Evolutionary conservation across 2,329 filamentous ascomycete species (phyloP).

Genomic region (Teratosphaeria pseudoeucalypti): DNA sequence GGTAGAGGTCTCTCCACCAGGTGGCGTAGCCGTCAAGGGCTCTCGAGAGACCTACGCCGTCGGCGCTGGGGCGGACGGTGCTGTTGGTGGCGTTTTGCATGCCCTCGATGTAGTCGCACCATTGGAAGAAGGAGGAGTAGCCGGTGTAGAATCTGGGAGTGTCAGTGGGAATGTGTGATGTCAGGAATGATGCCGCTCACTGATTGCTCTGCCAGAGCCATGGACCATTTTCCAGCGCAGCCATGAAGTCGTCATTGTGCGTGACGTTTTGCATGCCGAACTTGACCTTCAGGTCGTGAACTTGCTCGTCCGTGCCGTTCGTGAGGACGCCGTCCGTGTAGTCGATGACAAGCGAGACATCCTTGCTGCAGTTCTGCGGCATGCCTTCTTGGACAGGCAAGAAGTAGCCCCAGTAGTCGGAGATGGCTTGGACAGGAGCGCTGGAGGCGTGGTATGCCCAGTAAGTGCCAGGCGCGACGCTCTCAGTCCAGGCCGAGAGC

Average conservation of each 20-base stretch:
- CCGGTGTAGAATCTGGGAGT: slow-evolving; percentile 4
- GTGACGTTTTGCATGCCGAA: slow-evolving; percentile 44
- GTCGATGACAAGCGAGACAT: slow-evolving; percentile 42
- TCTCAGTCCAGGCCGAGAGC: slow-evolving; percentile 46
- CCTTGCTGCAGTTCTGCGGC: slow-evolving; percentile 47
- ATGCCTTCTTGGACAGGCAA: slow-evolving; percentile 47
- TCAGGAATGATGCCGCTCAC: not conserved
- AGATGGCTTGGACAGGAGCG: slow-evolving; percentile 46
- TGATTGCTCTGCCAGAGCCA: slow-evolving; percentile 44
- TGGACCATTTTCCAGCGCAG: slow-evolving; percentile 44
- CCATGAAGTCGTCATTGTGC: slow-evolving; percentile 45
- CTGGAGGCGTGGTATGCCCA: slow-evolving; percentile 51
- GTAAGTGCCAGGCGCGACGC: slow-evolving; percentile 44
- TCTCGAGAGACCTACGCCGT: slow-evolving; percentile 44
- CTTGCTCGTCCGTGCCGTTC: slow-evolving; percentile 20
- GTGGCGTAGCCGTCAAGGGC: slow-evolving; percentile 45
- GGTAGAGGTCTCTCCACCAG: slow-evolving; percentile 39
- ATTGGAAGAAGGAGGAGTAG: slow-evolving; percentile 33
- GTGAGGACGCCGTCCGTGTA: slow-evolving; percentile 33
- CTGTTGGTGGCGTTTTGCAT: slow-evolving; percentile 15
- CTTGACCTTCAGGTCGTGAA: slow-evolving; percentile 38
- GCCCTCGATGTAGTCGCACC: slow-evolving; percentile 32
- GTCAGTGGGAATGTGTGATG: not conserved
- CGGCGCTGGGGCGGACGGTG: slow-evolving; percentile 23
- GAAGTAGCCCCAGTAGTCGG: slow-evolving; percentile 51